Evolutionary conservation across 768 basidiomycete species (phyloP).

Genomic region (Phylloporus sp.): DNA sequence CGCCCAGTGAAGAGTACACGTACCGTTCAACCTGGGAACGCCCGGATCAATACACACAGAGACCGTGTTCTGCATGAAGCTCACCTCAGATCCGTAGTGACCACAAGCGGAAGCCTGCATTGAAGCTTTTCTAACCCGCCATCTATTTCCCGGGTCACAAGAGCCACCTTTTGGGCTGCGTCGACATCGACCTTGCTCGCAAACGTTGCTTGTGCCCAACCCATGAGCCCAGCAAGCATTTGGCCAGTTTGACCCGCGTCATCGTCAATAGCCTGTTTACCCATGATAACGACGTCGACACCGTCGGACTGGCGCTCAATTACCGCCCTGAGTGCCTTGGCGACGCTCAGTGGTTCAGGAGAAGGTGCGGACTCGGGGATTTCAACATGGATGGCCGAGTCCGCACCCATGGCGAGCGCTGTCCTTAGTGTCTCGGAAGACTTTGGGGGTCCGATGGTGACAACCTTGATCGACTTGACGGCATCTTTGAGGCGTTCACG

Average conservation of each 20-base stretch:
- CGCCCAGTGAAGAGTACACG: conserved; percentile 6
- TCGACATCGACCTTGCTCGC: conserved; percentile 84
- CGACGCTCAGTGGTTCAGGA: conserved; percentile 90
- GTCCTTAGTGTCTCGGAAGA: conserved; percentile 88
- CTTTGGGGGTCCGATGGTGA: conserved; percentile 94
- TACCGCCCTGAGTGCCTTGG: conserved; percentile 75
- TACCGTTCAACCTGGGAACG: conserved; percentile 65
- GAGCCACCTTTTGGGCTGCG: conserved; percentile 54
- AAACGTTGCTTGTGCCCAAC: conserved; percentile 93
- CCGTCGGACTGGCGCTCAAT: conserved; percentile 58
- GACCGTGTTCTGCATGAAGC: conserved; percentile 26
- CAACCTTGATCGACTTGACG: conserved; percentile 83
- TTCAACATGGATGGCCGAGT: conserved; percentile 89
- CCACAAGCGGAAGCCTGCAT: conserved; percentile 74
- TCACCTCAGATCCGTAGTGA: conserved; percentile 92
- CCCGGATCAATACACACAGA: not conserved
- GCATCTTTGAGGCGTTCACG: conserved; percentile 75
- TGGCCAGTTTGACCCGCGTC: conserved; percentile 95
- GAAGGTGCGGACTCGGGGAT: conserved; percentile 65
- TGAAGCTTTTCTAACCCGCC: conserved; percentile 85
- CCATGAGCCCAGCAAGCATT: conserved; percentile 91
- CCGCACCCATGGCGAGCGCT: conserved; percentile 97
- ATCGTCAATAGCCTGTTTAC: conserved; percentile 98
- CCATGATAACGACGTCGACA: conserved; percentile 88
- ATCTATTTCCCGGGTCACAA: conserved; percentile 88